Conservation (phyloP, 2,329 filamentous ascomycete species). For the Aspergillus uvarum region DNA sequence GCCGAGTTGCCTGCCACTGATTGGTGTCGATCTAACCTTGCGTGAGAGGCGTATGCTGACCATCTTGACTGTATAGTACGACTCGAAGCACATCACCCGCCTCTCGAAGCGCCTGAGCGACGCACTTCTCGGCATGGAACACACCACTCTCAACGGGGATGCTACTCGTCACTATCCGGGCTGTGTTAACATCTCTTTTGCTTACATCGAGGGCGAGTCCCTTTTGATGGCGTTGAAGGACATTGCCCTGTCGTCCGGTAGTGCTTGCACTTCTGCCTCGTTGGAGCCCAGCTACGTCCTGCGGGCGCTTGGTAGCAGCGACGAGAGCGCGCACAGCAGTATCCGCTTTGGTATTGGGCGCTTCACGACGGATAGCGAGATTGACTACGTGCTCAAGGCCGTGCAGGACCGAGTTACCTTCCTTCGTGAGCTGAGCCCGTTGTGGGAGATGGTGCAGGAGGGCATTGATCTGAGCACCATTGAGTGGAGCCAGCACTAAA, state of each 20-base stretch:
- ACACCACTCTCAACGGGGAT: constrained; percentile 89
- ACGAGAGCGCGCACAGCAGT: constrained; percentile 96
- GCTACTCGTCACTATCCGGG: constrained; percentile 83
- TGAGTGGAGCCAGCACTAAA: constrained; percentile 86
- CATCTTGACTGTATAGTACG: constrained; percentile 79
- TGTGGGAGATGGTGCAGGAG: constrained; percentile 98
- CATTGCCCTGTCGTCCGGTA: constrained; percentile 93
- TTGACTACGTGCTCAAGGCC: constrained; percentile 95
- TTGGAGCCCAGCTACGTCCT: constrained; percentile 96
- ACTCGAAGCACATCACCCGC: constrained; percentile 76
- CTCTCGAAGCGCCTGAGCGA: constrained; percentile 82
- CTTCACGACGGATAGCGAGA: constrained; percentile 92
- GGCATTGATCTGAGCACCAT: constrained; percentile 94
- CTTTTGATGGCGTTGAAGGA: constrained; percentile 98
- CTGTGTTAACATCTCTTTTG: constrained; percentile 97
- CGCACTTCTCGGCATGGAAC: constrained; percentile 83
- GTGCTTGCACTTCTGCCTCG: constrained; percentile 94
- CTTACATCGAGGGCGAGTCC: constrained; percentile 97
- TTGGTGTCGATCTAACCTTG: background rate
- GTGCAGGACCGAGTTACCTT: constrained; percentile 89
- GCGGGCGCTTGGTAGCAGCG: constrained; percentile 88
- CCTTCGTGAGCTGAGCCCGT: constrained; percentile 86
- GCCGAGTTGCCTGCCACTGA: constrained; percentile 20
- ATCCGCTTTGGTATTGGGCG: constrained; percentile 97
- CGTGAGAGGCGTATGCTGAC: constrained; percentile 7